phyloP scores from a whole-genome alignment of 805 yeast species.

The Hanseniaspora occidentalis region DNA sequence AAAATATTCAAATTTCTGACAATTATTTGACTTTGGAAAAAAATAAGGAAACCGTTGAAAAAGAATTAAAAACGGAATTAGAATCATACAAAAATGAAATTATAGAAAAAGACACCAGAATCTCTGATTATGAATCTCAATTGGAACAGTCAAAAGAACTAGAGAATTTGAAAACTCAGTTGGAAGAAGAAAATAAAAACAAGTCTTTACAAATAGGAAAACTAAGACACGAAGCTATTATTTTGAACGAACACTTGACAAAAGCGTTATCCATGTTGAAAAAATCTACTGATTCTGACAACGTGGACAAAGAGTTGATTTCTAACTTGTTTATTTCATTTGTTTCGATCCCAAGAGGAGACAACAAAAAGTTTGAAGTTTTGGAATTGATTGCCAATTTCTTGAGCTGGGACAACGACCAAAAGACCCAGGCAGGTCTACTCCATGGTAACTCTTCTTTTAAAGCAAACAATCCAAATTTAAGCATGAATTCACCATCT shows the following conservation, averaged over 20 bases:
- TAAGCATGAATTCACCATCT: conserved; percentile 6
- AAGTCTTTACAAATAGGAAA: conserved; percentile 79
- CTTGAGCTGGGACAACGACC: conserved; percentile 78
- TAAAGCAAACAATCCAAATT: conserved; percentile 5
- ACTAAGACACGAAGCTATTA: conserved; percentile 86
- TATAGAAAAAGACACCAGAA: conserved; percentile 12
- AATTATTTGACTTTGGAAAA: conserved; percentile 15
- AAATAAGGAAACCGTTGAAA: not conserved
- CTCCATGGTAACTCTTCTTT: conserved; percentile 21
- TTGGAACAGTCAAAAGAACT: conserved; percentile 13
- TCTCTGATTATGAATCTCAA: conserved; percentile 17
- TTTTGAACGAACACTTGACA: conserved; percentile 87
- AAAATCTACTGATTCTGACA: conserved; percentile 58
- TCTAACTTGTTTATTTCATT: conserved; percentile 80
- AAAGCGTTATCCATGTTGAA: conserved; percentile 80
- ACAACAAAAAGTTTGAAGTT: conserved; percentile 89
- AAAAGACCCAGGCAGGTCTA: conserved; percentile 66
- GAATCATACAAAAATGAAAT: conserved; percentile 17
- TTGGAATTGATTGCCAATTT: conserved; percentile 71
- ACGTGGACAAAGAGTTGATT: conserved; percentile 79
- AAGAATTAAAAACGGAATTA: conserved; percentile 10
- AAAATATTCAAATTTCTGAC: conserved; percentile 25
- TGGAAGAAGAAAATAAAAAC: conserved; percentile 46
- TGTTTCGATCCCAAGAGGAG: conserved; percentile 80
- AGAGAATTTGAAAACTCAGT: conserved; percentile 20